Percentiles rank a stretch among this genome's conserved stretches.
These are phyloP conservation scores for Mrakia blollopis DNA, from an alignment of 768 basidiomycete genomes.

Conservation along the genomic window DNA sequence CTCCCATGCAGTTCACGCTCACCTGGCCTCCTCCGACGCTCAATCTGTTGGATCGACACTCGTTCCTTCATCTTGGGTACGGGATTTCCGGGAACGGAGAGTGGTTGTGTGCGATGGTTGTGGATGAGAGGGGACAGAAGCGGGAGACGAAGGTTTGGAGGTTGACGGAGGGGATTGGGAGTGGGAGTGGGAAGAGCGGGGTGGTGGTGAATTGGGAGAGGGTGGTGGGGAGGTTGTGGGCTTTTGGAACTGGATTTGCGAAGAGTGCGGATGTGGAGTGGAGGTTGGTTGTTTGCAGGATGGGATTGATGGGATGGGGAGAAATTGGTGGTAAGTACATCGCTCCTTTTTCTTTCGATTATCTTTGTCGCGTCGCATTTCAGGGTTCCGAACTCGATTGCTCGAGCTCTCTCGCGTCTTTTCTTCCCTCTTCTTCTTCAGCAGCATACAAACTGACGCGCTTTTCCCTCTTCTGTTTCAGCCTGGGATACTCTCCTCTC, in stretches of 20 bases:
- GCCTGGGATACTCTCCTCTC: constrained; percentile 62
- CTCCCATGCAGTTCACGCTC: constrained; percentile 46
- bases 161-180: too few species aligned
- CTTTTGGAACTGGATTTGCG: constrained; percentile 60
- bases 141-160: constrained; percentile 50
- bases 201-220: constrained; percentile 47
- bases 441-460: not conserved
- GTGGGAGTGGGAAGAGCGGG: too few species aligned
- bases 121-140: constrained; percentile 73
- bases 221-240: constrained; percentile 62
- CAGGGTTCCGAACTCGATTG: not conserved
- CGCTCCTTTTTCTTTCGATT: not conserved
- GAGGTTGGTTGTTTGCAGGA: constrained; percentile 67
- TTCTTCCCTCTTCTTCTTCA: constrained; percentile 15
- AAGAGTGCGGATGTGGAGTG: constrained; percentile 69
- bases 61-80: constrained; percentile 73
- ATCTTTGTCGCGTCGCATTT: too few species aligned
- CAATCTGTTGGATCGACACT: constrained; percentile 57
- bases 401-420: not conserved
- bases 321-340: constrained; percentile 62
- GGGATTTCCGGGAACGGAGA: constrained; percentile 60
- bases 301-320: constrained; percentile 56
- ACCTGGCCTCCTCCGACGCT: constrained; percentile 48
- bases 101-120: constrained; percentile 69
- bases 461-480: constrained; percentile 39